Evolutionary conservation across 176 grass and related monocot genomes (phyloP).

Genomic region (Thinopyrum elongatum): DNA sequence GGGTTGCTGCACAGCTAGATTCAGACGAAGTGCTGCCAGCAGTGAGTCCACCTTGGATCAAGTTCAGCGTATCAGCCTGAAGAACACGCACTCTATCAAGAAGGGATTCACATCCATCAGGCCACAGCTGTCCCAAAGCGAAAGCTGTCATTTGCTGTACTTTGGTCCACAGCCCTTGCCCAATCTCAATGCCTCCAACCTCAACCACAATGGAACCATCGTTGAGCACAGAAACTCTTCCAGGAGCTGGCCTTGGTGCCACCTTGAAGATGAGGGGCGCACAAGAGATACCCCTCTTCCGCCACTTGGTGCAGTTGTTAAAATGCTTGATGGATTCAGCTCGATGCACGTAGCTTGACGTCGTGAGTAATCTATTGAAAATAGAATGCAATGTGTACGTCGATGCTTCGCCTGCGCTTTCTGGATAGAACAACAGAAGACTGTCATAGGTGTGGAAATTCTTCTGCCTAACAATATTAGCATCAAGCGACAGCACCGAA

Average conservation of each 20-base stretch:
- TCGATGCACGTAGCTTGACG: conserved; percentile 40
- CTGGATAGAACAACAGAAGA: conserved; percentile 46
- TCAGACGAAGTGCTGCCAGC: conserved; percentile 62
- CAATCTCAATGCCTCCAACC: conserved; percentile 75
- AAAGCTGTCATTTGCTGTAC: conserved; percentile 69
- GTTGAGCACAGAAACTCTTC: conserved; percentile 73
- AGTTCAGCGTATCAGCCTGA: conserved; percentile 68
- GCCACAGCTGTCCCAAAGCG: conserved; percentile 45
- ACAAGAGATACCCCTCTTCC: conserved; percentile 63
- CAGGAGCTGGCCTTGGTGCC: conserved; percentile 26
- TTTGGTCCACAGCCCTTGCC: conserved; percentile 85
- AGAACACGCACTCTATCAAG: conserved; percentile 59
- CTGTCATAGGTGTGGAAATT: conserved; percentile 67
- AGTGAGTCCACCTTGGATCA: conserved; percentile 65
- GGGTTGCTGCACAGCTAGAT: conserved; percentile 63
- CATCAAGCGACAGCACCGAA: conserved; percentile 38
- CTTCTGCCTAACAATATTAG: conserved; percentile 48
- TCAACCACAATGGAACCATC: conserved; percentile 72
- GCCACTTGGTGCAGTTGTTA: conserved; percentile 60
- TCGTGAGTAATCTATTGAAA: conserved; percentile 40
- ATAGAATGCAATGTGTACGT: conserved; percentile 70
- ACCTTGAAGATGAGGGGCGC: conserved; percentile 45
- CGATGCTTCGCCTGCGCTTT: conserved; percentile 36
- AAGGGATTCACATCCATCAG: conserved; percentile 51
- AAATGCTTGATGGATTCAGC: conserved; percentile 41